phyloP scores from a whole-genome alignment of 805 yeast genomes.

The Metschnikowia henanensis region DNA sequence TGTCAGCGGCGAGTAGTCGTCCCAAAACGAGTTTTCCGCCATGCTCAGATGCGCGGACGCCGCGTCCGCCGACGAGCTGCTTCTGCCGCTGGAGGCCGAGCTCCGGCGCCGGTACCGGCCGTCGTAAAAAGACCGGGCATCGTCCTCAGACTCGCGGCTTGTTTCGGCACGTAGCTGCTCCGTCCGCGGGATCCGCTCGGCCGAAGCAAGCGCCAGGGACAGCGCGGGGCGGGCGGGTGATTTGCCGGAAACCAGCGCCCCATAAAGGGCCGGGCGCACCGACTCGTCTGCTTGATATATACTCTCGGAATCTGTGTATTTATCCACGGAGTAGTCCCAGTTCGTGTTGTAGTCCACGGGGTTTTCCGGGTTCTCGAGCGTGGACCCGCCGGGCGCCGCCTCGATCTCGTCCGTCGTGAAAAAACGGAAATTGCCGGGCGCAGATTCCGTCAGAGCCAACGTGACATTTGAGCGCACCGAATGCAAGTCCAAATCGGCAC shows the following conservation, averaged over 20 bases:
- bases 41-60: constrained; percentile 7
- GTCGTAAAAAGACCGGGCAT: constrained; percentile 20
- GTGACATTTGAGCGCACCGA: constrained; percentile 38
- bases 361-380: constrained; percentile 56
- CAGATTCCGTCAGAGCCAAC: constrained; percentile 36
- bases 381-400: constrained; percentile 85
- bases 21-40: constrained; percentile 13
- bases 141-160: constrained; percentile 7
- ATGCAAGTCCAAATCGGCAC: constrained; percentile 29
- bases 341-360: constrained; percentile 71
- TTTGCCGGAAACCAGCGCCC: constrained; percentile 1
- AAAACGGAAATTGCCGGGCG: constrained; percentile 59
- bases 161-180: constrained; percentile 5
- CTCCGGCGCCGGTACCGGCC: constrained; percentile 28
- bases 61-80: constrained; percentile 6
- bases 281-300: background rate
- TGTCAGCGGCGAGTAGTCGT: constrained; percentile 33
- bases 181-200: constrained; percentile 15
- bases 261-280: constrained; percentile 10
- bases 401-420: constrained; percentile 83
- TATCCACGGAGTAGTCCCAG: constrained; percentile 66
- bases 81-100: constrained; percentile 11
- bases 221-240: constrained; percentile 1
- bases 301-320: constrained; percentile 28
- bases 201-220: constrained; percentile 3